These are phyloP conservation scores for Candida boidinii DNA, from an alignment of 805 yeast genomes.

Conservation along the genomic window DNA sequence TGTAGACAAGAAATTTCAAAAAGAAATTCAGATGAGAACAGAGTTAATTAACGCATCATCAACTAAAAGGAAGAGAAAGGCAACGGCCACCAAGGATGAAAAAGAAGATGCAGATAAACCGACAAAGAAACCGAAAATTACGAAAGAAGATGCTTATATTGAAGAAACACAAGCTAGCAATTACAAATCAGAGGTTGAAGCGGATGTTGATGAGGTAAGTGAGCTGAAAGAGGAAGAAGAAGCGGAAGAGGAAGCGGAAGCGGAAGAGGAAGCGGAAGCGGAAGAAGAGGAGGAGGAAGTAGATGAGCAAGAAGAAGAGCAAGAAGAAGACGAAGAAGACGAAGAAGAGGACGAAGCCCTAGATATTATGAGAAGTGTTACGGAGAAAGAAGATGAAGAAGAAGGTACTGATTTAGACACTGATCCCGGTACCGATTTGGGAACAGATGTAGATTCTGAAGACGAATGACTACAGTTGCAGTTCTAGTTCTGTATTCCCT, in stretches of 20 bases:
- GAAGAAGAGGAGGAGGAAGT: not conserved
- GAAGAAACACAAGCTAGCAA: not conserved
- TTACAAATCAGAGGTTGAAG: not conserved
- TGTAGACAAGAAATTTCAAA: no score
- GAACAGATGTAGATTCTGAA: no score
- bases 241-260: no score
- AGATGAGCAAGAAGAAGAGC: not conserved
- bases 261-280: not conserved
- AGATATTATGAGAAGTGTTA: not conserved
- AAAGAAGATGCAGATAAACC: not conserved
- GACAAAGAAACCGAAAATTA: no score
- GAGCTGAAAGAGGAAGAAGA: not conserved
- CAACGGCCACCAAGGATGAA: not conserved
- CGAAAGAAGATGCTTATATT: not conserved
- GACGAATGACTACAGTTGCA: no score
- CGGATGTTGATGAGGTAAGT: not conserved
- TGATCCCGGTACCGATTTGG: no score
- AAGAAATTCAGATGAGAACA: no score
- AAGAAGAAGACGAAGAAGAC: not conserved
- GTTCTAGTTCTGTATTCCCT: no score
- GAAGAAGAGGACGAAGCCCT: not conserved
- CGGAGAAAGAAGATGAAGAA: not conserved
- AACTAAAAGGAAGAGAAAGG: not conserved
- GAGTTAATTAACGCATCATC: not conserved
- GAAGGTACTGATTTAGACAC: not conserved